Evolutionary conservation across 1,284 basidiomycete genomes (phyloP), one percentile per base, ranked within the genome.

Genomic region (Cutaneotrichosporon cutaneum): DNA sequence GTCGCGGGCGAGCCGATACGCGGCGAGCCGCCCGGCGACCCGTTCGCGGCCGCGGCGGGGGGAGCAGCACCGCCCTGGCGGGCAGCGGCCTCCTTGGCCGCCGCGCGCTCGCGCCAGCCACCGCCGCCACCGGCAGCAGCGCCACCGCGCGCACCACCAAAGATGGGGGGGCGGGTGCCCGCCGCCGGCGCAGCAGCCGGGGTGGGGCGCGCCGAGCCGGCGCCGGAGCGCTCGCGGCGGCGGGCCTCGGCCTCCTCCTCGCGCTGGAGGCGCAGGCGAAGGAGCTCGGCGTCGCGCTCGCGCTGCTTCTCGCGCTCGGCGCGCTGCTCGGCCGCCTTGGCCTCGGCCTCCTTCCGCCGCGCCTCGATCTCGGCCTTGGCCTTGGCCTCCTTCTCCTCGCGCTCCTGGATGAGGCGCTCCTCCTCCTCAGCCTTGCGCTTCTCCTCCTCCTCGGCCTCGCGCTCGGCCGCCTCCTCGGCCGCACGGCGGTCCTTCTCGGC

Each of bases 231-330:
- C 63, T 77, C 77, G 10, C 69, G 71, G 24, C 77, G 74, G 42
- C 85, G 85, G 16, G 83, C 83, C 70, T 86, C 84, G 0, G 90
- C 90, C 71, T 93, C 92, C 58, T 90, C 89, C 73, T 93, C 92
- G 63, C 89, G 85, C 72, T 88, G 85, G n/a, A 77, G 80, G 71
- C 88, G 89, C 53, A 83, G 78, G 22, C 83, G 83, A 3, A 85
- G 85, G 42, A 83, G 77, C 69, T 91, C 89, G 22, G 75, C 51
- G 1, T 83, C 83, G 51, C 83, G 85, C 11, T 82, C 83, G 52
- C 89, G 87, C 71, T 93, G 88, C 42, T 77, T 82, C 58, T 90
- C 88, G 60, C 90, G 85, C 54, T 73, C 70, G 27, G 76, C 77
- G 51, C 63, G 60, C n/a, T 33, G 57, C 47, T 61, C 61, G 10